Evolutionary conservation across 345 rosid species (phyloP).

Genomic region (Arabis alpina): DNA sequence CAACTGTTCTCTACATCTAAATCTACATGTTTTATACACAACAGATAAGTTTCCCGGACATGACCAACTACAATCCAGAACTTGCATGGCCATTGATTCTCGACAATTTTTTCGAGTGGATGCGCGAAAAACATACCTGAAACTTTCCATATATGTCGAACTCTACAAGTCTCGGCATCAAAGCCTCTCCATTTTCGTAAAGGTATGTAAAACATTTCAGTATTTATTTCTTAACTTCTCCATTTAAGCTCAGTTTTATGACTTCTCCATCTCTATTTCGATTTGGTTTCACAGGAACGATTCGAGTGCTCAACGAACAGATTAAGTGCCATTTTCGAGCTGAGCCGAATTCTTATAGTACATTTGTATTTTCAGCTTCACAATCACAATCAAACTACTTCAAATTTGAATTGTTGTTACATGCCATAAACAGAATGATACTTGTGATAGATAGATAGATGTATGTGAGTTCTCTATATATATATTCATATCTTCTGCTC

Average conservation of each 20-base stretch:
- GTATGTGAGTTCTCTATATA: not conserved
- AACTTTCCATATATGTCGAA: slow-evolving; percentile 7
- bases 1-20: slow-evolving; percentile 2
- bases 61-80: slow-evolving; percentile 74
- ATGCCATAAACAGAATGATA: not conserved
- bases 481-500: too few relatives aligned
- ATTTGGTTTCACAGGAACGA: not conserved
- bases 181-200: slow-evolving; percentile 14
- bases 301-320: not conserved
- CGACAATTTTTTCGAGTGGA: slow-evolving; percentile 99
- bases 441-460: not conserved
- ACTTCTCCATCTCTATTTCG: not conserved
- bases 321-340: not conserved
- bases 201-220: not conserved
- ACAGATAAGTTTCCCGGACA: slow-evolving; percentile 94
- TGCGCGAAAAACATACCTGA: slow-evolving; percentile 71
- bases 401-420: slow-evolving; percentile 2
- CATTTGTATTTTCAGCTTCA: slow-evolving; percentile 1
- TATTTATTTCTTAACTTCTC: too few relatives aligned
- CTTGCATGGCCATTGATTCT: slow-evolving; percentile 98
- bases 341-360: not conserved
- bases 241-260: too few relatives aligned
- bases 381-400: not conserved
- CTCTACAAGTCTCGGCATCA: not conserved
- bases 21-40: not conserved